Percentiles rank a stretch among this genome's conserved stretches.
Conservation (phyloP, 116 monocot species). For the Trichopus zeylanicus region DNA sequence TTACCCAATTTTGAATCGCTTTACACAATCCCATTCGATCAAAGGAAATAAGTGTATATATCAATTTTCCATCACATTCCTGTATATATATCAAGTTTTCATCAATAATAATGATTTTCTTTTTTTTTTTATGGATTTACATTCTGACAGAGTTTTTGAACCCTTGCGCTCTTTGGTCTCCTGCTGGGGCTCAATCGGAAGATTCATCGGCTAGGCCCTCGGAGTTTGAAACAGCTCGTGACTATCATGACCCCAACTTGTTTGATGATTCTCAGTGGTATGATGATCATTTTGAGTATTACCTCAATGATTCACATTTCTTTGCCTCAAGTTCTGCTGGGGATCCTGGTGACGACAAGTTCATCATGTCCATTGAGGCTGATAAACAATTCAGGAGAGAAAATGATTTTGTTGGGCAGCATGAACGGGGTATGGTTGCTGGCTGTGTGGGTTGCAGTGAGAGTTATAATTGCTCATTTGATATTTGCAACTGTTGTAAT, state of each 20-base stretch:
- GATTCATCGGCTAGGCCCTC: slow-evolving; percentile 41
- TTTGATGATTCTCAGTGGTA: slow-evolving; percentile 52
- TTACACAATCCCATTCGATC: no score
- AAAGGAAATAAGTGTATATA: no score
- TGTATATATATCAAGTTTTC: not conserved
- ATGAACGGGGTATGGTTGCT: slow-evolving; percentile 6
- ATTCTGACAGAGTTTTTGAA: slow-evolving; percentile 30
- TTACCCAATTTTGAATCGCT: no score
- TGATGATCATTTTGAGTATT: slow-evolving; percentile 30
- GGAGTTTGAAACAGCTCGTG: slow-evolving; percentile 77
- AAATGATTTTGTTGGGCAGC: slow-evolving; percentile 7
- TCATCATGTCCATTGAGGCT: slow-evolving; percentile 34
- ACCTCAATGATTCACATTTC: slow-evolving; percentile 19
- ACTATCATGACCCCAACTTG: slow-evolving; percentile 36
- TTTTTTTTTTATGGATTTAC: not conserved
- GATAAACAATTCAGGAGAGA: slow-evolving; percentile 21
- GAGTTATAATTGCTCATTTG: slow-evolving; percentile 26
- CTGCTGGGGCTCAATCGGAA: slow-evolving; percentile 25
- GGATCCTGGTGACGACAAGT: slow-evolving; percentile 46
- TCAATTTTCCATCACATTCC: no score
- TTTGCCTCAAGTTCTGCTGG: slow-evolving; percentile 7
- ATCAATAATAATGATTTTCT: not conserved
- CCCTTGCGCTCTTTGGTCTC: slow-evolving; percentile 65
- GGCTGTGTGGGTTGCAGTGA: slow-evolving; percentile 15
- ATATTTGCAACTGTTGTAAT: slow-evolving; percentile 41